Conservation (phyloP, 2,329 filamentous ascomycete genomes). For the Diaporthe aspalathi region DNA sequence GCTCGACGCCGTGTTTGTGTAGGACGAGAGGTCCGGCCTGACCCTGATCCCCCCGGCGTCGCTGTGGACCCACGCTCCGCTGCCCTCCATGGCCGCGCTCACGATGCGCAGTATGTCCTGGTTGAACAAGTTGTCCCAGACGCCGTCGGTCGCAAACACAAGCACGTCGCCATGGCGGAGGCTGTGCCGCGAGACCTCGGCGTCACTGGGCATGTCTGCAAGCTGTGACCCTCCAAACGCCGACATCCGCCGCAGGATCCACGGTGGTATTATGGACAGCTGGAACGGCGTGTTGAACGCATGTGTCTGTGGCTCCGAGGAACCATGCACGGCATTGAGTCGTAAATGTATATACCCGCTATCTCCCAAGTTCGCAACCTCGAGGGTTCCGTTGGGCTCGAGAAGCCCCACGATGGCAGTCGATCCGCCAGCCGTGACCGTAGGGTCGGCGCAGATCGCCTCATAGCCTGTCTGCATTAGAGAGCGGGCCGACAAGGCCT, state of each 20-base stretch:
- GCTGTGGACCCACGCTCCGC: constrained; percentile 78
- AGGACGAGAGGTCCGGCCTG: constrained; percentile 66
- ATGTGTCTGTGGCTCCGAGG: constrained; percentile 90
- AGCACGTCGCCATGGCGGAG: constrained; percentile 92
- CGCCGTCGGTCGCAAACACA: constrained; percentile 93
- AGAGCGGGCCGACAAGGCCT: constrained; percentile 67
- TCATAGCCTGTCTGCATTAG: constrained; percentile 90
- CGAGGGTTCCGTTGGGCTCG: constrained; percentile 77
- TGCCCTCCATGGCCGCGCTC: constrained; percentile 78
- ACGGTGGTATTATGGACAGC: constrained; percentile 85
- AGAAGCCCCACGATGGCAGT: constrained; percentile 91
- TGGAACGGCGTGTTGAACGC: constrained; percentile 98
- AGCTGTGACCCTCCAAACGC: constrained; percentile 86
- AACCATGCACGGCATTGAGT: constrained; percentile 84
- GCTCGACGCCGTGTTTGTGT: constrained; percentile 58
- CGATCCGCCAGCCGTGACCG: constrained; percentile 85
- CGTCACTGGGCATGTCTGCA: constrained; percentile 85
- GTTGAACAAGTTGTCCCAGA: constrained; percentile 95
- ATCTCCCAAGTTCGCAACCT: constrained; percentile 94
- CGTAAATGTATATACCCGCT: constrained; percentile 92
- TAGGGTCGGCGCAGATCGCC: constrained; percentile 77
- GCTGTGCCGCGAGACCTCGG: constrained; percentile 79
- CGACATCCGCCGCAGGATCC: constrained; percentile 81
- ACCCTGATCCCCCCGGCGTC: constrained; percentile 70
- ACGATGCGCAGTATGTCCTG: constrained; percentile 88